Conservation (phyloP, 768 basidiomycete genomes). For the Crassisporium funariophilum region DNA sequence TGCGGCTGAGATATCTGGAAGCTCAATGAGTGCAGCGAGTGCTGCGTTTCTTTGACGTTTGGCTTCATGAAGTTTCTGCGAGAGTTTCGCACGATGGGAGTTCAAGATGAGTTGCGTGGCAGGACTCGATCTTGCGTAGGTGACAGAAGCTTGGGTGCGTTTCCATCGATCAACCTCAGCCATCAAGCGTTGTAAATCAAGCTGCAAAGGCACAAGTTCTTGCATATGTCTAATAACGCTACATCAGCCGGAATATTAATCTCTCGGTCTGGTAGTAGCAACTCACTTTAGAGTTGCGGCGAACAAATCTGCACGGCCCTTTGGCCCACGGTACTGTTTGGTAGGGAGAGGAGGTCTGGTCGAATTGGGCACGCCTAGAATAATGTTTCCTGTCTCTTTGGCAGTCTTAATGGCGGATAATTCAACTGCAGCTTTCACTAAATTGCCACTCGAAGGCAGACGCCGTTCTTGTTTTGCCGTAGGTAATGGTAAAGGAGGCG, state of each 20-base stretch:
- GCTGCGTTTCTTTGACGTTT: conserved; percentile 23
- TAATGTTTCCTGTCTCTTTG: neutral
- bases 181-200: conserved; percentile 22
- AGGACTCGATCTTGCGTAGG: conserved; percentile 29
- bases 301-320: conserved; percentile 19
- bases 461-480: neutral
- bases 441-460: neutral
- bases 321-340: conserved; percentile 10
- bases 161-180: conserved; percentile 32
- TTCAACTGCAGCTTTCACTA: neutral
- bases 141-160: conserved; percentile 28
- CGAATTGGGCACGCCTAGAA: neutral
- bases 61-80: conserved; percentile 15
- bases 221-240: conserved; percentile 25
- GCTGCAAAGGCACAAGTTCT: conserved; percentile 28
- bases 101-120: conserved; percentile 31
- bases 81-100: conserved; percentile 16
- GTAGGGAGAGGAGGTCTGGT: neutral
- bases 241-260: conserved; percentile 1
- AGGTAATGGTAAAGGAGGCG: neutral
- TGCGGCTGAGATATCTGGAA: conserved; percentile 26
- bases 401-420: neutral
- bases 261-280: neutral
- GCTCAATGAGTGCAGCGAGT: conserved; percentile 23
- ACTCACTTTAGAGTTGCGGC: conserved; percentile 24